Percentiles rank a stretch among this genome's conserved stretches.
Evolutionary conservation across 2,329 filamentous ascomycete genomes (phyloP).

Genomic region (Epichloe elymi): DNA sequence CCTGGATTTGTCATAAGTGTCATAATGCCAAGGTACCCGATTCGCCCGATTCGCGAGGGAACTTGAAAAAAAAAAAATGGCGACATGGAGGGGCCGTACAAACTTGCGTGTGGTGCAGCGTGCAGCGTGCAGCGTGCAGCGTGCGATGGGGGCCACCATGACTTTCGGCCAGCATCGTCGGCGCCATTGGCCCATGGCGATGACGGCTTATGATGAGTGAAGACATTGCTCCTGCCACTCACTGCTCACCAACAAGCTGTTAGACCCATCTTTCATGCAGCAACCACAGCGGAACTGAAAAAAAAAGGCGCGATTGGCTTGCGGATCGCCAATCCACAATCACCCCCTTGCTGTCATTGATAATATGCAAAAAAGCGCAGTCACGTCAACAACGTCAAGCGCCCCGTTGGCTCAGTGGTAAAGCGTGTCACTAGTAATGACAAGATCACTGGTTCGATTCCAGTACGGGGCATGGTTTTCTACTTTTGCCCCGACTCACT

Average conservation of each 20-base stretch:
- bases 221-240: not conserved
- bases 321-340: too few relatives aligned
- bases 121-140: not conserved
- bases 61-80: not conserved
- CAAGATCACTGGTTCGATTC: constrained; percentile 23
- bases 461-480: constrained; percentile 16
- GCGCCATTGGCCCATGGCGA: not conserved
- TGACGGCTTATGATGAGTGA: too few relatives aligned
- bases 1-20: not conserved
- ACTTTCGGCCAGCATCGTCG: not conserved
- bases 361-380: not conserved
- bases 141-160: not conserved
- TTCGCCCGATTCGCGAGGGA: not conserved
- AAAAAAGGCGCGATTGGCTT: too few relatives aligned
- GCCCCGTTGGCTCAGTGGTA: constrained; percentile 23
- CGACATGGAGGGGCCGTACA: not conserved
- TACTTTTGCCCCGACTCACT: not conserved
- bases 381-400: not conserved
- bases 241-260: not conserved
- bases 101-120: not conserved
- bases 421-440: constrained; percentile 25
- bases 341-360: rapidly evolving
- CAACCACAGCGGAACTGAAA: too few relatives aligned
- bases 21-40: not conserved
- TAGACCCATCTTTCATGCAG: too few relatives aligned